Conservation (phyloP, 2,329 filamentous ascomycete genomes). For the Cytospora chrysosperma region DNA sequence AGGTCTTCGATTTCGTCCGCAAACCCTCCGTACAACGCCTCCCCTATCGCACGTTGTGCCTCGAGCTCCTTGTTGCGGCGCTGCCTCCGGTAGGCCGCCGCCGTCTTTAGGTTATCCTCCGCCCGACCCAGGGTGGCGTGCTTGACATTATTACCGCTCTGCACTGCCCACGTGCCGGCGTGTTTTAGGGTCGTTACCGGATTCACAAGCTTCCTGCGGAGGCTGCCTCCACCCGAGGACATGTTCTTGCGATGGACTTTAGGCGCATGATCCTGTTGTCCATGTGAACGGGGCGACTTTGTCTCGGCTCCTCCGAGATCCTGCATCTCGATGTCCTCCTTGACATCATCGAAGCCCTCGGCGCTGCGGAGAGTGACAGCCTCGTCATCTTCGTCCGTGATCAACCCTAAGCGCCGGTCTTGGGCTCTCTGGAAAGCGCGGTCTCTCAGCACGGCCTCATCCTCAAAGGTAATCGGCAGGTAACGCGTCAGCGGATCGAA, state of each 20-base stretch:
- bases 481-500: constrained; percentile 87
- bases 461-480: constrained; percentile 90
- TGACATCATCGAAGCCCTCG: constrained; percentile 12
- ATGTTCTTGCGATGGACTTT: constrained; percentile 19
- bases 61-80: constrained; percentile 64
- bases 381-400: constrained; percentile 40
- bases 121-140: constrained; percentile 45
- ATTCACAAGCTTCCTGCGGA: constrained; percentile 15
- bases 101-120: constrained; percentile 40
- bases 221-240: constrained; percentile 20
- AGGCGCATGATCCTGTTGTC: neutral
- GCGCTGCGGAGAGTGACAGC: constrained; percentile 29
- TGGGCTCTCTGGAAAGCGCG: constrained; percentile 83
- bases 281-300: neutral
- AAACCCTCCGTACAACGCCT: constrained; percentile 81
- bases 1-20: constrained; percentile 94
- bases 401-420: constrained; percentile 64
- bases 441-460: constrained; percentile 89
- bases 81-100: constrained; percentile 47
- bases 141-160: constrained; percentile 49
- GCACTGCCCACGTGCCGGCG: constrained; percentile 48
- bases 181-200: constrained; percentile 39
- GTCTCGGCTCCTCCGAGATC: constrained; percentile 29
- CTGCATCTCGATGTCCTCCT: constrained; percentile 38
- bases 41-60: constrained; percentile 69